Conservation (phyloP, 371 early-diverging fungal genomes). For the Phascolomyces articulosus region DNA sequence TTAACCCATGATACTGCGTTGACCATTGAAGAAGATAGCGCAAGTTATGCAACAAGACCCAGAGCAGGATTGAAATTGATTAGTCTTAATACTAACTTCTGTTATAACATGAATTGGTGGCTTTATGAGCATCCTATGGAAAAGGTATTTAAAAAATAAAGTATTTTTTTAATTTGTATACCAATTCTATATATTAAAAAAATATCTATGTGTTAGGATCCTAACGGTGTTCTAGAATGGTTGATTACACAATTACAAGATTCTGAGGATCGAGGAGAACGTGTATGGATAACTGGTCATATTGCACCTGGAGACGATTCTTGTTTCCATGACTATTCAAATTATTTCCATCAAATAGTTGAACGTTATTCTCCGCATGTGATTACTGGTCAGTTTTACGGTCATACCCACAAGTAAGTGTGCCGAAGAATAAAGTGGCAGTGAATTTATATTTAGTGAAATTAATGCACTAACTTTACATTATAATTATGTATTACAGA, state of each 20-base stretch:
- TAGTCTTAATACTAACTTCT: slow-evolving; percentile 68
- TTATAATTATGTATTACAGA: too few relatives aligned
- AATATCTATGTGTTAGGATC: slow-evolving; percentile 48
- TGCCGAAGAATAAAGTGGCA: background rate
- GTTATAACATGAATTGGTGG: slow-evolving; percentile 63
- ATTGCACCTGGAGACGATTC: slow-evolving; percentile 54
- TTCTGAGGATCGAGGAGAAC: slow-evolving; percentile 54
- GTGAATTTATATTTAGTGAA: too few relatives aligned
- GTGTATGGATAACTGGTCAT: slow-evolving; percentile 67
- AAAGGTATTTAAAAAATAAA: too few relatives aligned
- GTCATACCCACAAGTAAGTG: slow-evolving; percentile 57
- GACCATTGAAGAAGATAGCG: slow-evolving; percentile 41
- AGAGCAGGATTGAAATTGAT: slow-evolving; percentile 53
- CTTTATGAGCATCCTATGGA: slow-evolving; percentile 37
- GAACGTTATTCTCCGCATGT: slow-evolving; percentile 64
- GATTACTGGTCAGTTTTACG: slow-evolving; percentile 65
- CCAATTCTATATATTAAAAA: background rate
- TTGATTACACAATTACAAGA: slow-evolving; percentile 53
- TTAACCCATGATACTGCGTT: slow-evolving; percentile 27
- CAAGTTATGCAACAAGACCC: slow-evolving; percentile 52
- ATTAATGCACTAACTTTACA: too few relatives aligned
- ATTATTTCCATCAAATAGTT: slow-evolving; percentile 60
- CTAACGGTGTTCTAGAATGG: slow-evolving; percentile 57
- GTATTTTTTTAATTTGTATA: too few relatives aligned
- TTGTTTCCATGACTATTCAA: slow-evolving; percentile 63